Conservation (phyloP, 805 yeast species). For the Saccharomycopsis vini region DNA sequence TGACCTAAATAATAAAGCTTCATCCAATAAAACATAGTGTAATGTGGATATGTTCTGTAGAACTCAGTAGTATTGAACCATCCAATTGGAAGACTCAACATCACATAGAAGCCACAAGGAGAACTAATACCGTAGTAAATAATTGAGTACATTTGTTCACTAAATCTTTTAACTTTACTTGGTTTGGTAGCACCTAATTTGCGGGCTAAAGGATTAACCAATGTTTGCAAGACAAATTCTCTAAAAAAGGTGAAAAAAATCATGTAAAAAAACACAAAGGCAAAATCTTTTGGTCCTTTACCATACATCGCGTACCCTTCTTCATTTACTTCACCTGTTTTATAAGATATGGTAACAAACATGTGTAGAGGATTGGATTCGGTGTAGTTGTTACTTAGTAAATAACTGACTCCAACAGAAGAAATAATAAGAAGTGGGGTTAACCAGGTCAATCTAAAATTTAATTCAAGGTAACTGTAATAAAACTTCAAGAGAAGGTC, state of each 20-base stretch:
- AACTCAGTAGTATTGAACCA: conserved; percentile 76
- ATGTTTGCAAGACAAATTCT: conserved; percentile 80
- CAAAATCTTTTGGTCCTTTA: conserved; percentile 78
- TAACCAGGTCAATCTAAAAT: conserved; percentile 58
- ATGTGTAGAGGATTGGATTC: conserved; percentile 51
- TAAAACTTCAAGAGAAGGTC: conserved; percentile 14
- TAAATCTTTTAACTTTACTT: conserved; percentile 64
- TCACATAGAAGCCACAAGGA: conserved; percentile 82
- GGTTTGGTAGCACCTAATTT: conserved; percentile 41
- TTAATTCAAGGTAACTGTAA: conserved; percentile 15
- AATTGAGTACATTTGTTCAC: conserved; percentile 87
- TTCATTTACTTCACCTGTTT: conserved; percentile 35
- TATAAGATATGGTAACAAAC: conserved; percentile 60
- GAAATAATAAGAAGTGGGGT: conserved; percentile 47
- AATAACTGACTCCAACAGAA: conserved; percentile 34
- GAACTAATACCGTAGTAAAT: conserved; percentile 74
- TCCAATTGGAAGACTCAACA: conserved; percentile 83
- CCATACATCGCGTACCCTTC: conserved; percentile 49
- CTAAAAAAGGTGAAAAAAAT: conserved; percentile 82
- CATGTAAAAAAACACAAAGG: conserved; percentile 72
- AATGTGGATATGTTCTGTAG: conserved; percentile 78
- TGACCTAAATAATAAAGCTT: conserved; percentile 82
- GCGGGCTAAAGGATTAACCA: conserved; percentile 65
- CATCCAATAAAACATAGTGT: conserved; percentile 55
- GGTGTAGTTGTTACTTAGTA: conserved; percentile 49